phyloP scores from a whole-genome alignment of 768 basidiomycete species.

The Rhizopogon vinicolor region DNA sequence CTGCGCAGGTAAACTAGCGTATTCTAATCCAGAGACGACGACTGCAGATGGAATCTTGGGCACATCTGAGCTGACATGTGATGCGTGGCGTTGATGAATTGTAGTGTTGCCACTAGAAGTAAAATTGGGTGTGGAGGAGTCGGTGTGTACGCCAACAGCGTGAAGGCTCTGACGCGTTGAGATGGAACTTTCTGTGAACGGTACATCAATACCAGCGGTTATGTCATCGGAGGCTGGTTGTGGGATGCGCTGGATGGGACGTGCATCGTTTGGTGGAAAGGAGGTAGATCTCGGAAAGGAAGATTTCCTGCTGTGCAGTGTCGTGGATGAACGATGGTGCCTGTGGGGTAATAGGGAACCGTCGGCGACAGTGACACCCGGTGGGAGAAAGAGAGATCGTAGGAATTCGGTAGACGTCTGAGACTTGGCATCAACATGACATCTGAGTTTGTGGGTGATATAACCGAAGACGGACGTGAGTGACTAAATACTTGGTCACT shows the following conservation, averaged over 20 bases:
- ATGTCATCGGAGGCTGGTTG: conserved; percentile 13
- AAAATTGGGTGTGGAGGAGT: conserved; percentile 11
- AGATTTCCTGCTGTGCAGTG: conserved; percentile 21
- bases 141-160: conserved; percentile 9
- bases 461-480: conserved; percentile 57
- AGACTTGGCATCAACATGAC: conserved; percentile 24
- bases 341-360: conserved; percentile 7
- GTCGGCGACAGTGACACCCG: conserved; percentile 15
- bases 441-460: conserved; percentile 51
- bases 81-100: conserved; percentile 8
- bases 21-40: conserved; percentile 69
- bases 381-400: conserved; percentile 32
- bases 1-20: conserved; percentile 50
- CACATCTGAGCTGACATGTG: conserved; percentile 13
- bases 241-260: conserved; percentile 9
- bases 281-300: conserved; percentile 20
- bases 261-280: conserved; percentile 11
- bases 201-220: background rate
- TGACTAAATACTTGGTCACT: conserved; percentile 35
- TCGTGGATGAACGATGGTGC: conserved; percentile 15
- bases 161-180: conserved; percentile 9
- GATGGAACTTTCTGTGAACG: background rate
- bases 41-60: conserved; percentile 51
- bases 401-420: conserved; percentile 26
- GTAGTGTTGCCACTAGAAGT: conserved; percentile 2